These are phyloP conservation scores for Brassica cretica DNA, from an alignment of 345 rosid genomes.

Conservation along the genomic window DNA sequence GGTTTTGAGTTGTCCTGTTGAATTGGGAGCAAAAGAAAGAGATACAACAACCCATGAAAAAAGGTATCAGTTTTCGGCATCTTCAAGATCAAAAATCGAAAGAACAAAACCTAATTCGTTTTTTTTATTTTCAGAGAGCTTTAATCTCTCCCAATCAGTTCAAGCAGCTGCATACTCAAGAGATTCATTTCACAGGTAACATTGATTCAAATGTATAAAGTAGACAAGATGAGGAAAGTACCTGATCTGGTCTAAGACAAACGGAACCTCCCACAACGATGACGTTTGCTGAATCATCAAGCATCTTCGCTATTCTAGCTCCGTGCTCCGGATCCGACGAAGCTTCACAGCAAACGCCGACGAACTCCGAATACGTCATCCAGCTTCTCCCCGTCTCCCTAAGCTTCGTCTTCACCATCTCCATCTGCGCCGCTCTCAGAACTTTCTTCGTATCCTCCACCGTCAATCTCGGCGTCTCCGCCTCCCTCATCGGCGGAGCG, in stretches of 20 bases:
- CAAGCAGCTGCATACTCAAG: slow-evolving; percentile 1
- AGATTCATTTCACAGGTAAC: background rate
- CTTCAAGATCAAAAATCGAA: slow-evolving; percentile 19
- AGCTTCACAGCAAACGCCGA: slow-evolving; percentile 60
- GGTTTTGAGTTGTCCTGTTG: slow-evolving; percentile 40
- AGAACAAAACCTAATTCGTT: slow-evolving; percentile 17
- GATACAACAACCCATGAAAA: slow-evolving; percentile 28
- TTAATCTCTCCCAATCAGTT: slow-evolving; percentile 11
- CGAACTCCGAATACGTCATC: slow-evolving; percentile 66
- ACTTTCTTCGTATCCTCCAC: slow-evolving; percentile 76
- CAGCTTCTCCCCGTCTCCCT: slow-evolving; percentile 55
- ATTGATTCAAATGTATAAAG: background rate
- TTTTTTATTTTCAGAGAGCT: slow-evolving; percentile 19
- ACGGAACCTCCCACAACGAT: slow-evolving; percentile 74
- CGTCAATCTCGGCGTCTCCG: slow-evolving; percentile 44
- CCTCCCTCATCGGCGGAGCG: slow-evolving; percentile 21
- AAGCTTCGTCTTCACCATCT: slow-evolving; percentile 63
- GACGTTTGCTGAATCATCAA: slow-evolving; percentile 81
- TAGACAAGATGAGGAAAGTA: slow-evolving; percentile 23
- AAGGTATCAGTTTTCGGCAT: slow-evolving; percentile 40
- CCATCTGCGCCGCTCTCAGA: slow-evolving; percentile 69
- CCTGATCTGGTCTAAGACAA: slow-evolving; percentile 81
- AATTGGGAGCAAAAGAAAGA: slow-evolving; percentile 34
- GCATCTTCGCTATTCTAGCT: slow-evolving; percentile 54
- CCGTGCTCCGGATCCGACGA: slow-evolving; percentile 70